Evolutionary conservation across 352 stramenopile species (phyloP), one percentile per base, ranked within the genome.

Genomic region (Phytophthora parvispora): DNA sequence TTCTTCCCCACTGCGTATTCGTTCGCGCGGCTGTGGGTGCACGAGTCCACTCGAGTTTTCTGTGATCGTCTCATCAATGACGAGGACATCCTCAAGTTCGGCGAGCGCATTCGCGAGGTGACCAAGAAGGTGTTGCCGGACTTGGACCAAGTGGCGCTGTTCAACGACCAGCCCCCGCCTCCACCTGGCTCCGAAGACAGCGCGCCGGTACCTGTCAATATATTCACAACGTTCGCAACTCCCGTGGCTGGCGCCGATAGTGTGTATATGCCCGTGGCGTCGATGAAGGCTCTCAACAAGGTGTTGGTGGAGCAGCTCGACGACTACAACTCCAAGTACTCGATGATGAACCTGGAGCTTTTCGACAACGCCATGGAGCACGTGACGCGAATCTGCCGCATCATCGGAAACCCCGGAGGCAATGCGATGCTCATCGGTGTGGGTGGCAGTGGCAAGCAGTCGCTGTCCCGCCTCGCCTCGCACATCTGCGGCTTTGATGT

Each of bases 391-490:
- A 99, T 99, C 48, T 98, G 93, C 59, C 92, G 97, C 22, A 99
- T 99, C 69, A 98, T 99, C 61, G 90, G 97, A 29, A 99, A 98
- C 74, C 96, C 97, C 20, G 95, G 94, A 55, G 97, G 97, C 50
- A 99, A 99, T 67, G 96, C 96, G 4, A 99, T 99, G 95, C 87
- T 99, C 25, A 99, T 99, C 52, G 98, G 98, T 36, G 97, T 99
- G 31, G 97, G 97, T 28, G 97, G 97, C 27, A 98, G 90, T 51
- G 97, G 97, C 25, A 99, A 99, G 63, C 97, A 99, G 73, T 98
- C 92, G 54, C 79, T 99, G 0, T 99, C 94, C n/a, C 89, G 97
- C 3, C 75, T 99, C 13, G 95, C 97, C 18, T 97, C 97, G 27
- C 99, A 99, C 65, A 99, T 99, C 59, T 98, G 90, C 67, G 97